Evolutionary conservation across 306 rosid genomes (phyloP).

Genomic region (Vigna radiata): DNA sequence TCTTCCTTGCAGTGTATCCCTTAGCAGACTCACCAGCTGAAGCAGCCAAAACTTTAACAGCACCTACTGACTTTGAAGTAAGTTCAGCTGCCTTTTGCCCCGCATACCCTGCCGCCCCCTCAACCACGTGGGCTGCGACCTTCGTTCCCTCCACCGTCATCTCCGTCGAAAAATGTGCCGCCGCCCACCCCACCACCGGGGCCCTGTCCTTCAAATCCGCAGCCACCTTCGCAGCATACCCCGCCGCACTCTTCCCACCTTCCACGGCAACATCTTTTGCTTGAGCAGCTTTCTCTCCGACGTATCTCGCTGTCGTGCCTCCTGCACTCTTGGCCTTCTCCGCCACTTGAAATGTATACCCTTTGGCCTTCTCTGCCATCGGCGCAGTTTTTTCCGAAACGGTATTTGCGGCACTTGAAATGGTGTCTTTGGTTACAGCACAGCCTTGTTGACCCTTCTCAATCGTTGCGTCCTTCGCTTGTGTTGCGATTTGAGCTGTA

Average conservation of each 20-base stretch:
- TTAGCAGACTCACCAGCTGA: conserved; percentile 69
- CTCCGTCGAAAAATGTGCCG: conserved; percentile 64
- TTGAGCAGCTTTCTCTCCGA: conserved; percentile 53
- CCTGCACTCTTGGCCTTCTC: conserved; percentile 46
- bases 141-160: conserved; percentile 68
- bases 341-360: conserved; percentile 46
- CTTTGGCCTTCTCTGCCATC: conserved; percentile 56
- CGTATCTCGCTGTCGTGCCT: conserved; percentile 45
- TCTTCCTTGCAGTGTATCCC: conserved; percentile 79
- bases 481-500: conserved; percentile 41
- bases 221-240: conserved; percentile 52
- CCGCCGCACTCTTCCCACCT: conserved; percentile 51
- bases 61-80: conserved; percentile 54
- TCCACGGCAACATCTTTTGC: conserved; percentile 55
- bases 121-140: conserved; percentile 53
- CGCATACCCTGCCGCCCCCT: conserved; percentile 62
- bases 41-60: conserved; percentile 57
- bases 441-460: conserved; percentile 56
- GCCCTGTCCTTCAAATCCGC: conserved; percentile 68
- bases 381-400: conserved; percentile 52
- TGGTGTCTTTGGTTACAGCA: conserved; percentile 44
- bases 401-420: conserved; percentile 47
- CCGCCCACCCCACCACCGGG: conserved; percentile 66
- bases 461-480: conserved; percentile 14
- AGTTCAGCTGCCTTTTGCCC: conserved; percentile 61